Evolutionary conservation across 495 filamentous ascomycete genomes (phyloP), one percentile per base, ranked within the genome.

Genomic region (Lepidopterella palustris): DNA sequence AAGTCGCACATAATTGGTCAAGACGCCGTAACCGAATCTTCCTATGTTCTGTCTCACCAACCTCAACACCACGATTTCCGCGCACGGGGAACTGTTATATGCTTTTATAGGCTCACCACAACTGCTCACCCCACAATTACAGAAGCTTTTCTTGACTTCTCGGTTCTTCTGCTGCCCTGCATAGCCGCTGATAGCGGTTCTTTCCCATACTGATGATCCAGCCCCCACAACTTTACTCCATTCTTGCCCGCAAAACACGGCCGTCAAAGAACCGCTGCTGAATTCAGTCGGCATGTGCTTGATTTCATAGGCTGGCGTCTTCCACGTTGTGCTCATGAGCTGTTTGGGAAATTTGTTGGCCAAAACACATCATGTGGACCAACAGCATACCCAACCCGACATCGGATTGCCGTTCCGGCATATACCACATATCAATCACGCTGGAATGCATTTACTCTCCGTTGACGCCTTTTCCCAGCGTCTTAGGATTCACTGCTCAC

Each of bases 141-240:
- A 35, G 25, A 45, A 25, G n/a, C 20, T 27, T 50, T 50, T 25
- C 55, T 60, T 32, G 57, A 52, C 18, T 32, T 42, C 27, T 61
- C 35, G 53, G 32, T 49, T 57, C 58, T 54, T 58, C 45, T 45
- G 4, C 27, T 64, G 58, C 62, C 58, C 45, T 58, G 45, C 58
- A 65, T 61, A 65, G 58, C 62, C 62, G 62, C 62, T 65, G 53
- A 50, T 65, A 58, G 62, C 62, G 58, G 58, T 54, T 53, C 45
- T 21, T 32, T 29, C 35, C 11, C 10, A 53, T 8, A 45, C 32
- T 32, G 20, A 50, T 15, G 58, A 45, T 53, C 51, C 55, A 18
- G 49, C 21, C 55, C 4, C 50, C 13, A 25, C 31, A 24, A 6
- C 13, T 62, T 45, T 6, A 53, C 35, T 35, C 55, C 31, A 6